Evolutionary conservation across 2,329 filamentous ascomycete species (phyloP).

Genomic region (Trichophyton equinum): DNA sequence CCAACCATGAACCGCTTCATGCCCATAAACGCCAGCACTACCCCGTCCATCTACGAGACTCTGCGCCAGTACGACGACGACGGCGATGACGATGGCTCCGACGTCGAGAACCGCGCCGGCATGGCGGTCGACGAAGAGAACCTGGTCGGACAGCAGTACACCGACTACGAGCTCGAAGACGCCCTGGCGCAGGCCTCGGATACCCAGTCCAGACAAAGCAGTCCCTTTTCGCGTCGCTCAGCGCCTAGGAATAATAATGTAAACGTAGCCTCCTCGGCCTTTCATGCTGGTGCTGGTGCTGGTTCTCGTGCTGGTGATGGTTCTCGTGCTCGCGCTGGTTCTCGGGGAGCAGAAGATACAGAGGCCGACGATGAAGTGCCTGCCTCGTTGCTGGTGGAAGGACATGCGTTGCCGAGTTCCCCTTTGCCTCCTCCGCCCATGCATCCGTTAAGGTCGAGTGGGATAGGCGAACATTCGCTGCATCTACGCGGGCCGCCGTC

Average conservation of each 20-base stretch:
- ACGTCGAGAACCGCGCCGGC: constrained; percentile 35
- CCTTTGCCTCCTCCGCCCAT: constrained; percentile 29
- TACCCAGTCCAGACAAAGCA: constrained; percentile 37
- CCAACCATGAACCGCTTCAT: constrained; percentile 41
- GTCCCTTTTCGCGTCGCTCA: constrained; percentile 25
- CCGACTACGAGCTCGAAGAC: constrained; percentile 46
- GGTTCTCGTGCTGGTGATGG: background rate
- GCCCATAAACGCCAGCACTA: constrained; percentile 28
- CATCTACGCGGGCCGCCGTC: constrained; percentile 22
- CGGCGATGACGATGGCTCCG: constrained; percentile 27
- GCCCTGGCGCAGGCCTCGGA: constrained; percentile 40
- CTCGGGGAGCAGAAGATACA: constrained; percentile 13
- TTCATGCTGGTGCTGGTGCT: constrained; percentile 11
- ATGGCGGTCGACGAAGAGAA: constrained; percentile 40
- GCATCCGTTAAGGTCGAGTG: constrained; percentile 18
- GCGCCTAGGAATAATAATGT: background rate
- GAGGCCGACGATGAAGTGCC: constrained; percentile 40
- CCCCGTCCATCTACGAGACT: constrained; percentile 20
- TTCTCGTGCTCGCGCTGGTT: too few species aligned
- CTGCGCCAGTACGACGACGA: constrained; percentile 22
- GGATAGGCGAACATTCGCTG: background rate
- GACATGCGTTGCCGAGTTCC: constrained; percentile 27
- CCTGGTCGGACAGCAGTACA: constrained; percentile 36
- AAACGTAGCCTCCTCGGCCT: constrained; percentile 12
- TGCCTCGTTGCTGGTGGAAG: constrained; percentile 49